Evolutionary conservation across 768 basidiomycete genomes (phyloP), one percentile per base, ranked within the genome.

Genomic region (Suillus luteus): DNA sequence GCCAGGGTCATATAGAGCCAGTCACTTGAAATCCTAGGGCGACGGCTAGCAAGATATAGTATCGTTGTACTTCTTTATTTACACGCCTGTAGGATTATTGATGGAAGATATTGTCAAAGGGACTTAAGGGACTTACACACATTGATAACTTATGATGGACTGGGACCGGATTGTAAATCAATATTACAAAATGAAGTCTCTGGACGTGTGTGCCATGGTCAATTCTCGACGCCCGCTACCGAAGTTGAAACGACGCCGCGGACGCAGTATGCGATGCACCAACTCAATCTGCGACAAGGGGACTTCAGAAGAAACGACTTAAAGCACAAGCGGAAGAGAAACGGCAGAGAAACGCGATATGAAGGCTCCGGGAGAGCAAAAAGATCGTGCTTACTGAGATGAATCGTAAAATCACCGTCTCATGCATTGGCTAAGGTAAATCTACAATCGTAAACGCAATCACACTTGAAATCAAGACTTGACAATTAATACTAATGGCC

Each of bases 301-400:
- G 88, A 9, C 83, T 96, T 59, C 88, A 93, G 77, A 96, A 95
- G 80, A 98, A 97, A 77, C 83, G 84, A 64, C 87, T 91, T 77
- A 96, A 95, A 74, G 86, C 85, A 3, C 88, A 87, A 70, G 83
- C 85, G 37, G 87, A 92, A 65, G 83, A 83, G 22, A 68, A 66
- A 88, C 90, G 71, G 86, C 81, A 65, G 90, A 88, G 75, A 86
- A 85, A 65, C 86, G 90, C 64, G 87, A 62, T 88, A 31, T 31
- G 83, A 71, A 79, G 88, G 66, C 77, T 98, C 52, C 92, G 96
- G 73, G 94, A 96, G n/a, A n/a, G n/a, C 73, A 92, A 89, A 78
- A 89, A 89, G 73, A 85, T 97, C 65, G 83, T 92, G 10, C 79
- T 99, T 48, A 78, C 79, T 27, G n/a, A n/a, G n/a, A n/a, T n/a